Conservation (phyloP, 2,329 filamentous ascomycete genomes). For the Emergomyces africanus region DNA sequence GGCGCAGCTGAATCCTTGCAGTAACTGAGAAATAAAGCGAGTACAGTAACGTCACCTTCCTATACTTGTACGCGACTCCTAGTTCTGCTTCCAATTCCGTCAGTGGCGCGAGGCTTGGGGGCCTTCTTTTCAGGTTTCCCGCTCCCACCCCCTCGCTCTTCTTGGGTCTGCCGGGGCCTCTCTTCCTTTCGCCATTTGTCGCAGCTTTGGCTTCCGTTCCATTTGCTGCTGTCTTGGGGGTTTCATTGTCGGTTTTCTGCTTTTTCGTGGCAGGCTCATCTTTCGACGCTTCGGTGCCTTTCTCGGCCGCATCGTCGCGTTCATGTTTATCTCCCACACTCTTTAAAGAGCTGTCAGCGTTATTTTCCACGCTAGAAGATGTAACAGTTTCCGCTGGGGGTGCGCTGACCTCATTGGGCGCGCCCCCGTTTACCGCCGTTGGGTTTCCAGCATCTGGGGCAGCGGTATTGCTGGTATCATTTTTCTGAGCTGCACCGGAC, state of each 20-base stretch:
- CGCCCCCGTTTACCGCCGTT: neutral
- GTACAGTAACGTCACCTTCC: constrained; percentile 1
- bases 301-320: constrained; percentile 1
- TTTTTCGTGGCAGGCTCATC: constrained; percentile 22
- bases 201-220: constrained; percentile 7
- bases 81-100: constrained; percentile 26
- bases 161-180: constrained; percentile 18
- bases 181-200: constrained; percentile 19
- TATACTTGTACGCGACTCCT: constrained; percentile 25
- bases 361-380: neutral
- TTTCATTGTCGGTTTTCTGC: constrained; percentile 18
- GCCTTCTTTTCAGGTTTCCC: constrained; percentile 4
- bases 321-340: neutral
- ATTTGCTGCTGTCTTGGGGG: constrained; percentile 8
- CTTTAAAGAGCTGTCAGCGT: constrained; percentile 1
- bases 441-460: neutral
- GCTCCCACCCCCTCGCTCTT: constrained; percentile 13
- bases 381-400: neutral
- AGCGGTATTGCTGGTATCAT: neutral
- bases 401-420: neutral
- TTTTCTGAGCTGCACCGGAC: neutral
- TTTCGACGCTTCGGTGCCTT: neutral
- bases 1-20: neutral
- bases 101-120: constrained; percentile 14
- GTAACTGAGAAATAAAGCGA: neutral